A percentile compares a stretch with the other conserved stretches of the same genome.
Conservation (phyloP, 1,284 basidiomycete genomes). For the Marasmius fiardii region DNA sequence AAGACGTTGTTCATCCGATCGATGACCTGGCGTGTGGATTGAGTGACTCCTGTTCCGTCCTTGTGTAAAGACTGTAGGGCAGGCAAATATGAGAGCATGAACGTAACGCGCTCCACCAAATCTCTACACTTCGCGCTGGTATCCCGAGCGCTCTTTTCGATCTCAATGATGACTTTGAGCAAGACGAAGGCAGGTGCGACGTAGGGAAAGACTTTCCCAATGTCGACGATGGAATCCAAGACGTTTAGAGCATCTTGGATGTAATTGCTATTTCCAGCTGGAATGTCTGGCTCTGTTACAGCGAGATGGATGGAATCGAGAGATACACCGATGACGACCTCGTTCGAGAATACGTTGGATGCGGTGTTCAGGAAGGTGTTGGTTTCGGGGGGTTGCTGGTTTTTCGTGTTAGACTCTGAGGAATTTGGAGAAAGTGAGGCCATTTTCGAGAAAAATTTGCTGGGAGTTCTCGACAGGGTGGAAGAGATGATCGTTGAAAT, state of each 20-base stretch:
- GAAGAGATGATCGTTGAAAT: too few species aligned
- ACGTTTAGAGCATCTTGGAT: conserved; percentile 27
- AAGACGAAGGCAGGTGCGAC: conserved; percentile 34
- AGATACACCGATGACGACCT: neutral
- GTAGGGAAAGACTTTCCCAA: conserved; percentile 32
- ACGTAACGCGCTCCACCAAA: conserved; percentile 35
- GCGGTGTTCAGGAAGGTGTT: neutral
- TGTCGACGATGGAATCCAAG: conserved; percentile 26
- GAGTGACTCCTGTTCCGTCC: neutral
- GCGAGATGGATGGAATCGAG: neutral
- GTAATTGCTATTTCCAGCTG: conserved; percentile 2
- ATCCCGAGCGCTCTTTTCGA: conserved; percentile 33
- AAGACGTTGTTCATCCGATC: conserved; percentile 22
- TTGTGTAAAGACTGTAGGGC: conserved; percentile 15
- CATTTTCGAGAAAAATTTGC: too few species aligned
- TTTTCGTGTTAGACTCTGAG: too few species aligned
- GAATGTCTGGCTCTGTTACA: neutral
- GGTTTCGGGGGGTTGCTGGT: too few species aligned
- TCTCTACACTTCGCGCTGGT: conserved; percentile 35
- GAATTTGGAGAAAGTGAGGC: too few species aligned
- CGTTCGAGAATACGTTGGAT: neutral
- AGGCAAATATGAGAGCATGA: conserved; percentile 34
- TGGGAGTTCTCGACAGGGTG: too few species aligned
- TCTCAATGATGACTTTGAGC: conserved; percentile 34
- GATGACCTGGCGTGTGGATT: conserved; percentile 25